Evolutionary conservation across 192 early-diverging fungal species (phyloP).

Genomic region (Coemansia sp.): DNA sequence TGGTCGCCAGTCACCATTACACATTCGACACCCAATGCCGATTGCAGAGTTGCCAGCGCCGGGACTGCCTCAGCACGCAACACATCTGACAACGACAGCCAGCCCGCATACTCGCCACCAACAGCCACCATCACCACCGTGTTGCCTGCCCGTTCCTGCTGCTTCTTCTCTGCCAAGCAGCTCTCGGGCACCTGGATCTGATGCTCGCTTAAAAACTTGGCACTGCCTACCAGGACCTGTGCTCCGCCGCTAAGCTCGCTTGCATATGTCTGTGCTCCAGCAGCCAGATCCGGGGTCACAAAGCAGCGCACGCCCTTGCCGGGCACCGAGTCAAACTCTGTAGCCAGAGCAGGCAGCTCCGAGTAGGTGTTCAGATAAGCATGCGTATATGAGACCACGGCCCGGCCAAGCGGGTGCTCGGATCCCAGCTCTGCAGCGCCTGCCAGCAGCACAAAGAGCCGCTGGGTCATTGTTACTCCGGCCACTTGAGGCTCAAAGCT

Average conservation of each 20-base stretch:
- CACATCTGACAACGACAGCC: conserved; percentile 80
- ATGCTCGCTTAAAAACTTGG: conserved; percentile 56
- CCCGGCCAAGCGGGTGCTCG: conserved; percentile 91
- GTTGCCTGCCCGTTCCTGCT: conserved; percentile 65
- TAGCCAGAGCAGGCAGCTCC: conserved; percentile 45
- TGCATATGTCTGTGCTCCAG: conserved; percentile 9
- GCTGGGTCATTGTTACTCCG: conserved; percentile 36
- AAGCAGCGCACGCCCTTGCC: conserved; percentile 69
- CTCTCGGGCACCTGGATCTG: conserved; percentile 50
- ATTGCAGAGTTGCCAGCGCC: conserved; percentile 67
- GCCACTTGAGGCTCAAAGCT: conserved; percentile 14
- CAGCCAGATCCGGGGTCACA: conserved; percentile 40
- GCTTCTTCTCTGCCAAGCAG: conserved; percentile 31
- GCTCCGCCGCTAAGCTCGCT: conserved; percentile 17
- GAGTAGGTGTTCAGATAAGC: conserved; percentile 26
- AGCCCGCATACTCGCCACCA: conserved; percentile 59
- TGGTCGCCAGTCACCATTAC: conserved; percentile 96
- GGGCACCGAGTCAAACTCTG: conserved; percentile 64
- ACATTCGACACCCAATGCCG: conserved; percentile 68
- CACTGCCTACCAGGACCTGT: conserved; percentile 73
- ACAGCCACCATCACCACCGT: conserved; percentile 81
- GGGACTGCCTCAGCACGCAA: conserved; percentile 75
- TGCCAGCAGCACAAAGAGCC: conserved; percentile 60
- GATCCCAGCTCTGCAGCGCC: conserved; percentile 77
- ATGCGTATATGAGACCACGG: conserved; percentile 63